A percentile compares a stretch with the other conserved stretches of the same genome.
Evolutionary conservation across 495 filamentous ascomycete species (phyloP).

Genomic region (Lasiosphaeriaceae sp.): DNA sequence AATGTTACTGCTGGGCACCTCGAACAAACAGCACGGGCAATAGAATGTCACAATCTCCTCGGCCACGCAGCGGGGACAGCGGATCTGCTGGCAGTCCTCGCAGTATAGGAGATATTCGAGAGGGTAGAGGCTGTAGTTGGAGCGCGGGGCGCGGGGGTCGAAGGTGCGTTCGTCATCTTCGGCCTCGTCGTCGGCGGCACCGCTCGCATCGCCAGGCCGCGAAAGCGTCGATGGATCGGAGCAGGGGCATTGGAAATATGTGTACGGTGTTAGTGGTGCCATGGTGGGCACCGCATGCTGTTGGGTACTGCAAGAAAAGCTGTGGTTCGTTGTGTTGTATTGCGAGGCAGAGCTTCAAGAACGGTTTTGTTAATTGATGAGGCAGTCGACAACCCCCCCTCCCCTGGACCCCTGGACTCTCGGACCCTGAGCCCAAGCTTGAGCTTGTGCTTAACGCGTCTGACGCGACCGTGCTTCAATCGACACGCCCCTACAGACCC

Average conservation of each 20-base stretch:
- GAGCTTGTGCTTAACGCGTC: too few relatives aligned
- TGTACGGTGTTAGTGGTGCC: conserved; percentile 79
- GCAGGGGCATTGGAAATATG: conserved; percentile 90
- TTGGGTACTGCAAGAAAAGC: background rate
- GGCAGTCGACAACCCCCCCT: too few relatives aligned
- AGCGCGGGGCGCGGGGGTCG: conserved; percentile 75
- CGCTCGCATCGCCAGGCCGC: conserved; percentile 34
- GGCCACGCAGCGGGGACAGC: conserved; percentile 83
- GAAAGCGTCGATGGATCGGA: conserved; percentile 53
- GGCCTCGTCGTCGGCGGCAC: conserved; percentile 41
- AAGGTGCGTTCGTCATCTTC: conserved; percentile 78
- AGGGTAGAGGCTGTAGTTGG: conserved; percentile 86
- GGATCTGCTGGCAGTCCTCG: conserved; percentile 93
- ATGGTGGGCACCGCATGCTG: conserved; percentile 39
- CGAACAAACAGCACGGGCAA: conserved; percentile 94
- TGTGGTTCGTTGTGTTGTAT: background rate
- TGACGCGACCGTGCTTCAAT: too few relatives aligned
- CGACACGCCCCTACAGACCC: too few relatives aligned
- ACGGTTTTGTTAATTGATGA: too few relatives aligned
- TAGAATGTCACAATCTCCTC: conserved; percentile 94
- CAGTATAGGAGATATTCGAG: conserved; percentile 94
- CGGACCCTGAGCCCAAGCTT: too few relatives aligned
- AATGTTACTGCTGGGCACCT: conserved; percentile 84
- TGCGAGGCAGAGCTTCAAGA: background rate
- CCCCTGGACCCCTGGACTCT: too few relatives aligned